phyloP scores from a whole-genome alignment of 1,284 basidiomycete species.

The Trichosporon inkin region DNA sequence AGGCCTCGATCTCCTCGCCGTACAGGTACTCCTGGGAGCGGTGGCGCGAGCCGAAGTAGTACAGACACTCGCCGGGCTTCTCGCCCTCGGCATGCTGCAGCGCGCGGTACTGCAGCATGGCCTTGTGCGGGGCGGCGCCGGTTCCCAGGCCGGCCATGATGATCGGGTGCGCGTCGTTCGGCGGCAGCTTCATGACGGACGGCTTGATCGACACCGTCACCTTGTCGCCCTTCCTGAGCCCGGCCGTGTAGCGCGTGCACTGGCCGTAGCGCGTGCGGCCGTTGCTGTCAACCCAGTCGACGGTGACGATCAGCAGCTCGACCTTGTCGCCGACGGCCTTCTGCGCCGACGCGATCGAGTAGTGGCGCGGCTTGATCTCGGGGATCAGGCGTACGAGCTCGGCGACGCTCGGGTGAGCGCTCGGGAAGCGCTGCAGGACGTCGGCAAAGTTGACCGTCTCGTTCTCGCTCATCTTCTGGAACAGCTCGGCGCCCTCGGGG shows the following conservation, averaged over 20 bases:
- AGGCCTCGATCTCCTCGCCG: slow-evolving; percentile 57
- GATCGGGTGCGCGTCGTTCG: slow-evolving; percentile 77
- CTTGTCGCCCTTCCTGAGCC: slow-evolving; percentile 77
- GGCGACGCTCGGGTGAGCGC: slow-evolving; percentile 74
- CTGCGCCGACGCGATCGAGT: slow-evolving; percentile 94
- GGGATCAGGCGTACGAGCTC: slow-evolving; percentile 80
- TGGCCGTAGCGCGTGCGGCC: slow-evolving; percentile 82
- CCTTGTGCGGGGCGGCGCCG: slow-evolving; percentile 93
- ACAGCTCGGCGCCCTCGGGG: slow-evolving; percentile 82
- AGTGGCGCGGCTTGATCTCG: slow-evolving; percentile 96
- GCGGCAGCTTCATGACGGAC: slow-evolving; percentile 97
- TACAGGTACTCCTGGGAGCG: slow-evolving; percentile 94
- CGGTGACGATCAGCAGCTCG: slow-evolving; percentile 90
- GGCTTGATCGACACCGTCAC: slow-evolving; percentile 98
- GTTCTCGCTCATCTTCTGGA: slow-evolving; percentile 92
- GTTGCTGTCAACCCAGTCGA: slow-evolving; percentile 83
- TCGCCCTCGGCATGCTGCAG: slow-evolving; percentile 71
- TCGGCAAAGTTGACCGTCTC: slow-evolving; percentile 95
- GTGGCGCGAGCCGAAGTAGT: slow-evolving; percentile 98
- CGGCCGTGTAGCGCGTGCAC: slow-evolving; percentile 90
- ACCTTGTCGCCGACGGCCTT: slow-evolving; percentile 90
- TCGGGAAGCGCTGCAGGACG: slow-evolving; percentile 72
- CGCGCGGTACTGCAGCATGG: slow-evolving; percentile 93
- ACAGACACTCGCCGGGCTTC: slow-evolving; percentile 75
- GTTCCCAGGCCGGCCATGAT: slow-evolving; percentile 99